These are phyloP conservation scores for Venturia effusa DNA, from an alignment of 2,329 filamentous ascomycete genomes.

Conservation along the genomic window DNA sequence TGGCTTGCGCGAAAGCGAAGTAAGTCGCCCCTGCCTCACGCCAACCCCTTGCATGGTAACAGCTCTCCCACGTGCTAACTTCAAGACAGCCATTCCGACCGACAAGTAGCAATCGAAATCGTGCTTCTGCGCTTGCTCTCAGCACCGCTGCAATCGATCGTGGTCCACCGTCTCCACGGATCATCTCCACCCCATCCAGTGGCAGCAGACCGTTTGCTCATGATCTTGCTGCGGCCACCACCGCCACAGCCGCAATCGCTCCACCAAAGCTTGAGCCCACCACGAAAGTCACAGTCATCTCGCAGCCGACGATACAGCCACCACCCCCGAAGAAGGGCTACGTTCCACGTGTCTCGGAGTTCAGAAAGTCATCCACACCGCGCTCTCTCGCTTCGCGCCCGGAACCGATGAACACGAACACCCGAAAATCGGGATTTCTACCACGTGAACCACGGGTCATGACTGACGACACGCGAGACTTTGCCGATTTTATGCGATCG, in stretches of 20 bases:
- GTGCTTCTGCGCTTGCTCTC: conserved; percentile 5
- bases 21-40: conserved; percentile 20
- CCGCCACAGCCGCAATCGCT: not conserved
- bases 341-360: conserved; percentile 7
- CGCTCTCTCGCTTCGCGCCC: conserved; percentile 10
- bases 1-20: conserved; percentile 32
- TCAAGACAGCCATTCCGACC: not conserved
- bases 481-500: conserved; percentile 81
- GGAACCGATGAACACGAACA: conserved; percentile 15
- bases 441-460: conserved; percentile 65
- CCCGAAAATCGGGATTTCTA: conserved; percentile 21
- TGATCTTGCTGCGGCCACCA: not conserved
- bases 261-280: not conserved
- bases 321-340: not conserved
- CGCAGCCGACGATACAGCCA: not conserved
- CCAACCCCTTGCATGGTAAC: not conserved
- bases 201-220: conserved; percentile 1
- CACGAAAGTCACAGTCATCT: not conserved
- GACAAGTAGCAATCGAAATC: not conserved
- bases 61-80: not conserved
- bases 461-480: conserved; percentile 64
- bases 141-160: conserved; percentile 3
- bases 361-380: not conserved
- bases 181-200: conserved; percentile 6
- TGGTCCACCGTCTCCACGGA: not conserved